Percentiles rank a stretch among this genome's conserved stretches.
These are phyloP conservation scores for Apostasia shenzhenica DNA, from an alignment of 106 monocot species.

Conservation along the genomic window DNA sequence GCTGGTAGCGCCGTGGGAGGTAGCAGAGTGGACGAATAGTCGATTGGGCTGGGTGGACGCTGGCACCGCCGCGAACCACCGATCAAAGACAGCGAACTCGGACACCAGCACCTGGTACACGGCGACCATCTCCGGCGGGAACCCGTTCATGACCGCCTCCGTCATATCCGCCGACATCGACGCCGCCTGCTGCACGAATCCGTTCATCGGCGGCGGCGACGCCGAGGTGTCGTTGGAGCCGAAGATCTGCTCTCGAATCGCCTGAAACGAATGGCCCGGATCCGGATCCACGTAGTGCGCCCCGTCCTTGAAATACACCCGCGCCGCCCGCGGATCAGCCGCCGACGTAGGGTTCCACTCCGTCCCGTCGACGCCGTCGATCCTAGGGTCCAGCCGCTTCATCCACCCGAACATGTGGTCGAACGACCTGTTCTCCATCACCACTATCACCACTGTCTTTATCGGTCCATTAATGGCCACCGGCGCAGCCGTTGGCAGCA, in stretches of 20 bases:
- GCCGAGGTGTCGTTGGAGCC: slow-evolving; percentile 54
- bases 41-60: slow-evolving; percentile 83
- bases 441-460: slow-evolving; percentile 28
- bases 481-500: too few species aligned
- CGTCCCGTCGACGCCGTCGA: slow-evolving; percentile 28
- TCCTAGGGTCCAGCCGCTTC: slow-evolving; percentile 23
- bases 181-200: slow-evolving; percentile 51
- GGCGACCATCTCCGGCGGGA: slow-evolving; percentile 77
- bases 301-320: slow-evolving; percentile 9
- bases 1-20: slow-evolving; percentile 72
- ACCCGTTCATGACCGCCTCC: slow-evolving; percentile 75
- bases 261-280: slow-evolving; percentile 77
- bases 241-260: slow-evolving; percentile 80
- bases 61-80: slow-evolving; percentile 80
- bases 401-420: slow-evolving; percentile 53
- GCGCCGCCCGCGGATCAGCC: slow-evolving; percentile 9
- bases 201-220: slow-evolving; percentile 47
- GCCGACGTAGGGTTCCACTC: slow-evolving; percentile 18
- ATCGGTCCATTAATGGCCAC: neutral
- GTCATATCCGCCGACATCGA: slow-evolving; percentile 3
- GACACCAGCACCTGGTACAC: slow-evolving; percentile 53
- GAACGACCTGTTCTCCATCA: slow-evolving; percentile 41
- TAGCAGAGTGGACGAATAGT: slow-evolving; percentile 72
- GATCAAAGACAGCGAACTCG: slow-evolving; percentile 75
- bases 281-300: slow-evolving; percentile 31